A percentile compares a stretch with the other conserved stretches of the same genome.
phyloP scores from a whole-genome alignment of 2,329 filamentous ascomycete genomes.

The Fusarium sp. region DNA sequence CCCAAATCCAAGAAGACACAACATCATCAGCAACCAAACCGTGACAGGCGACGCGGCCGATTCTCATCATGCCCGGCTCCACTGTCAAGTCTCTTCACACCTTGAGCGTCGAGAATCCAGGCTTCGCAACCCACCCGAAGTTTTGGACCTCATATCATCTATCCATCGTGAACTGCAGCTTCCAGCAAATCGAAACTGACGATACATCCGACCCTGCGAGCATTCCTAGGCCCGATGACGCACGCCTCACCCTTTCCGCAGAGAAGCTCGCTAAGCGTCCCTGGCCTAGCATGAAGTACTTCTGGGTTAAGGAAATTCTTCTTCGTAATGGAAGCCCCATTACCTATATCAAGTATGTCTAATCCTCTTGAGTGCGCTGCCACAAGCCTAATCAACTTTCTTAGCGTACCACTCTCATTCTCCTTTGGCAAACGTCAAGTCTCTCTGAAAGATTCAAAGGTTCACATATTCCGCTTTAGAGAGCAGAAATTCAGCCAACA shows the following conservation, averaged over 20 bases:
- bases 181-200: not conserved
- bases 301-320: not conserved
- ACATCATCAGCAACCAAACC: not conserved
- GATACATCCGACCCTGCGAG: accelerated
- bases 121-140: not conserved
- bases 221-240: not conserved
- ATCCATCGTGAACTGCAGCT: not conserved
- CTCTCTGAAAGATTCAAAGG: too few species aligned
- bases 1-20: too few species aligned
- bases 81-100: not conserved
- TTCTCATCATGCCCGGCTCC: not conserved
- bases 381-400: not conserved
- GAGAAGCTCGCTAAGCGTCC: not conserved
- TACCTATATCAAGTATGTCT: not conserved
- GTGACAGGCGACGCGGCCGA: too few species aligned
- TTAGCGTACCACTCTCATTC: too few species aligned
- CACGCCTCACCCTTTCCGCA: accelerated
- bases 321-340: not conserved
- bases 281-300: not conserved
- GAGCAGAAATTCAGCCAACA: too few species aligned
- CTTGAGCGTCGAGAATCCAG: not conserved
- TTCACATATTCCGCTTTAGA: too few species aligned
- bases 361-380: not conserved
- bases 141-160: not conserved
- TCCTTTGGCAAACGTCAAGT: too few species aligned